Percentiles rank a stretch among this genome's conserved stretches.
These are phyloP conservation scores for Fraxinus ornus DNA, from an alignment of 305 asterid species.

Conservation along the genomic window DNA sequence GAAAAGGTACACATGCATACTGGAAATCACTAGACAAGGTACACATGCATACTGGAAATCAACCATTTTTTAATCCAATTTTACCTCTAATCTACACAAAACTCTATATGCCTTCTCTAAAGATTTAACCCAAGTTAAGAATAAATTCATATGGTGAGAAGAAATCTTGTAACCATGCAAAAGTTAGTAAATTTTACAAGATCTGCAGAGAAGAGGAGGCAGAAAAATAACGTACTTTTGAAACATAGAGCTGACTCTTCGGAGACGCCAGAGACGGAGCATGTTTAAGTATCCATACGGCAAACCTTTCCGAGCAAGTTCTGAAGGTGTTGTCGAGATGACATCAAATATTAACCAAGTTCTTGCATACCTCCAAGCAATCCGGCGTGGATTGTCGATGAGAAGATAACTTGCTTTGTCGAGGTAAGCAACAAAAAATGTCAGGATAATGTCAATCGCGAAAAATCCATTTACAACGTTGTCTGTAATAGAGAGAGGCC, in stretches of 20 bases:
- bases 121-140: neutral
- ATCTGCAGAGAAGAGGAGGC: neutral
- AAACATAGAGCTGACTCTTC: conserved; percentile 64
- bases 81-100: neutral
- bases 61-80: neutral
- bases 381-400: conserved; percentile 52
- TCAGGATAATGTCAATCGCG: conserved; percentile 71
- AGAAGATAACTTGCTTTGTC: conserved; percentile 62
- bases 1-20: too few species aligned
- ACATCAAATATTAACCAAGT: conserved; percentile 70
- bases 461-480: conserved; percentile 77
- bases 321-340: conserved; percentile 78
- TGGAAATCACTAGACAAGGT: neutral
- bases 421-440: conserved; percentile 83
- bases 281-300: conserved; percentile 78
- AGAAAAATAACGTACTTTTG: neutral
- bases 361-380: conserved; percentile 59
- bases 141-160: neutral
- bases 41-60: neutral
- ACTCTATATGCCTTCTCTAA: neutral
- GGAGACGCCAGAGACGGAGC: conserved; percentile 96
- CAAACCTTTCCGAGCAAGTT: conserved; percentile 56
- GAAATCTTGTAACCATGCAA: neutral
- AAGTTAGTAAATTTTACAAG: neutral
- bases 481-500: conserved; percentile 48